Percentiles rank a stretch among this genome's conserved stretches.
phyloP scores from a whole-genome alignment of 108 stramenopile genomes.

The Pseudonitzschia delicatissima region DNA sequence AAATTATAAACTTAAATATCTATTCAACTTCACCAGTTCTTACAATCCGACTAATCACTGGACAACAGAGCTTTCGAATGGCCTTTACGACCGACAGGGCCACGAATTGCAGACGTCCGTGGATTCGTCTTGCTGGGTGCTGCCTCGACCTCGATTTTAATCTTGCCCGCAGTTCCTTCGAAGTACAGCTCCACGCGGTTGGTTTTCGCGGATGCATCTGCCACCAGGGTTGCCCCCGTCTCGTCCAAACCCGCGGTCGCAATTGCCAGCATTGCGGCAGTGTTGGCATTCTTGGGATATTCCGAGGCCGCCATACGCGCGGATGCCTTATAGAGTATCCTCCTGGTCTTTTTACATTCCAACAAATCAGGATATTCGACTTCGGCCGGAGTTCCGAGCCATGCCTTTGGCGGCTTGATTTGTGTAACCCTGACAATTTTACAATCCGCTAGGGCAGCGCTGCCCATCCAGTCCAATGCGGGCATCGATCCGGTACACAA shows the following conservation, averaged over 20 bases:
- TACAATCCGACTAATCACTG: neutral
- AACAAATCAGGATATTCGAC: neutral
- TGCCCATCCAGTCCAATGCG: slow-evolving; percentile 1
- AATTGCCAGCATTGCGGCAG: neutral
- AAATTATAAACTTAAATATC: too few species aligned
- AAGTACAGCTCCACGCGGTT: neutral
- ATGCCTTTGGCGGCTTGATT: neutral
- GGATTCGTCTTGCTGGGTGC: neutral
- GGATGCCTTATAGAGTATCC: neutral
- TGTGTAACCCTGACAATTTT: neutral
- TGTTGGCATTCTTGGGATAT: slow-evolving; percentile 1
- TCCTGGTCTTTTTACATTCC: neutral
- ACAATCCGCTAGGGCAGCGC: neutral
- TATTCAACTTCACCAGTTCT: too few species aligned
- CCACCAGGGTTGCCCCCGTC: neutral
- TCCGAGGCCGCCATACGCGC: neutral
- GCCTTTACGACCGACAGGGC: slow-evolving; percentile 4
- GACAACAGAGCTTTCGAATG: neutral
- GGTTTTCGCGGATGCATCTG: neutral
- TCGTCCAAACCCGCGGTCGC: neutral
- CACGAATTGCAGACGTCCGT: slow-evolving; percentile 2
- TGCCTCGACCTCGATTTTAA: neutral
- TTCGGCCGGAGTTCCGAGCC: neutral
- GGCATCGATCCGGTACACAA: slow-evolving; percentile 1
- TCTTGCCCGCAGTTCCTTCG: neutral